Base-by-base conservation (phyloP, 768 basidiomycete species). In the Russula virescens region DNA sequence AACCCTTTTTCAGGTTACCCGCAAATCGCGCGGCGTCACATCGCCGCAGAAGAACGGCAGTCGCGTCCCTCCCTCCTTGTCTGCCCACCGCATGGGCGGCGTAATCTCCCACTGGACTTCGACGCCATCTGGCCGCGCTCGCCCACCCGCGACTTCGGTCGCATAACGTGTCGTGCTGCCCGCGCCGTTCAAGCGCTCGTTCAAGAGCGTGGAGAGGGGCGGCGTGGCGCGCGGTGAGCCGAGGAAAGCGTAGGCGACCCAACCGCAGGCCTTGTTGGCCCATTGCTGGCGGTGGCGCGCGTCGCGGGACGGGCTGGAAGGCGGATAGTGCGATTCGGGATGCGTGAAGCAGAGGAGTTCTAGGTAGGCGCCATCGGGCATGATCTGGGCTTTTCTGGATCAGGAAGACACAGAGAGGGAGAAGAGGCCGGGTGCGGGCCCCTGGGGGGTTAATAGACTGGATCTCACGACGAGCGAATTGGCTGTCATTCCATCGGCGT, bases 1-100 rank as follows among this genome's bases (percentile, higher is more conserved):
- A n/a, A n/a, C n/a, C n/a, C n/a, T n/a, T n/a, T 38, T 11, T 11
- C 38, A 31, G 31, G 31, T 40, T 26, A 86, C 89, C 71, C 88
- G 76, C 72, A 79, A 77, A 2, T 72, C 65, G 53, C 88, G 74
- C 3, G 85, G 81, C 3, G 87, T 88, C 3, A 88, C 73, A 68
- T 90, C 88, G 14, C 86, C 86, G 67, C 89, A 90, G 71, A 86
- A 90, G 69, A 90, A 90, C 8, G 88, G 88, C 19, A 84, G 71
- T 68, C 66, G 2, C 80, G 67, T 46, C 42, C 50, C 60, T 21
- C 68, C 58, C 47, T 53, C 43, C 19, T 79, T 13, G 72, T 67
- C 10, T 26, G 18, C 49, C 66, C 38, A 49, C 57, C 46, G 16
- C 53, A 57, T 13, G 42, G 84, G 76, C 4, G 75, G 71, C 2